These are phyloP conservation scores for Posidonia oceanica DNA, from an alignment of 116 monocot species.

Conservation along the genomic window DNA sequence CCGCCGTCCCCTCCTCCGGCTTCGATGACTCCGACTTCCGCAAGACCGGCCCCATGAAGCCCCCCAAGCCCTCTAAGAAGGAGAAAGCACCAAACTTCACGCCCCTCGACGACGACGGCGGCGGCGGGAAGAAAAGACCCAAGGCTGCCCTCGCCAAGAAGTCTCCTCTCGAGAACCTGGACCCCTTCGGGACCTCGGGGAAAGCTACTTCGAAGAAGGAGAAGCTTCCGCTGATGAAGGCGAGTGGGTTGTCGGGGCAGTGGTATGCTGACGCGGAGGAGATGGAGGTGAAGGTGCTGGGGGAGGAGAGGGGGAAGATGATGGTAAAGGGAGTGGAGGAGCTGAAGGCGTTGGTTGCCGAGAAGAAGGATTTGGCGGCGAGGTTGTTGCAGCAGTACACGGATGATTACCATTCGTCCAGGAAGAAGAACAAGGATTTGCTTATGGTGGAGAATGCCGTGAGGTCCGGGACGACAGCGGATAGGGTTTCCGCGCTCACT, in stretches of 20 bases:
- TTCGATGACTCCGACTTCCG: conserved; percentile 88
- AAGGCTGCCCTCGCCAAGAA: not conserved
- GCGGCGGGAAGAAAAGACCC: not conserved
- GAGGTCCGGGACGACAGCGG: conserved; percentile 68
- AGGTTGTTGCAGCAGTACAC: conserved; percentile 34
- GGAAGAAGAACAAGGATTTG: conserved; percentile 53
- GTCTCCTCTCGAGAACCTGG: conserved; percentile 20
- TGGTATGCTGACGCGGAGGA: conserved; percentile 9
- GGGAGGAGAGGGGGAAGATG: not conserved
- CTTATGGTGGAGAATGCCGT: conserved; percentile 51
- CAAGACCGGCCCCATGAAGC: conserved; percentile 42
- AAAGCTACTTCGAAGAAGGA: not conserved
- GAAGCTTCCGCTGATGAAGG: conserved; percentile 43
- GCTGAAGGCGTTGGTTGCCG: not conserved
- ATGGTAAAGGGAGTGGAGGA: conserved; percentile 3
- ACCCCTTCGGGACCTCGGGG: conserved; percentile 8
- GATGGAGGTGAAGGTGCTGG: conserved; percentile 7
- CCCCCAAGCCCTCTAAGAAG: conserved; percentile 10
- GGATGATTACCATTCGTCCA: conserved; percentile 40
- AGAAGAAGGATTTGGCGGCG: conserved; percentile 10
- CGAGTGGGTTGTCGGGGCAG: conserved; percentile 8
- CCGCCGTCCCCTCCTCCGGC: conserved; percentile 28
- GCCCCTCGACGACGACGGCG: not conserved
- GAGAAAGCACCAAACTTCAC: not conserved
- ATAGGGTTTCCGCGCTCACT: conserved; percentile 72